Evolutionary conservation across 108 stramenopile genomes (phyloP).

Genomic region (Parietichytrium sp.): DNA sequence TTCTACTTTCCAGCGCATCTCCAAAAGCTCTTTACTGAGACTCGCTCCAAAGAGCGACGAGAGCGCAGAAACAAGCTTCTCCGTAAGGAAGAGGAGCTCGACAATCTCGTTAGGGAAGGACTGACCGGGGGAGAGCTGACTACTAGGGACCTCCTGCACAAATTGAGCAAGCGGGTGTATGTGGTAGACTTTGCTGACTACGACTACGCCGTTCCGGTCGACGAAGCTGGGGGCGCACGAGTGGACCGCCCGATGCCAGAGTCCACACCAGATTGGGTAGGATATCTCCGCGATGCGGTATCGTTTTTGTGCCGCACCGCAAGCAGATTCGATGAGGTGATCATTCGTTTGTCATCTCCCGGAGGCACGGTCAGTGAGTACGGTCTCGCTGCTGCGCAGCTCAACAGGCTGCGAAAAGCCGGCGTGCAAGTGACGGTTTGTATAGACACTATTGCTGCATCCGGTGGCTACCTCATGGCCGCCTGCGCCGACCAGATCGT

Average conservation of each 20-base stretch:
- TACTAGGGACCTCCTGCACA: not conserved
- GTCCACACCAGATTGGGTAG: conserved; percentile 47
- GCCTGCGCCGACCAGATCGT: conserved; percentile 56
- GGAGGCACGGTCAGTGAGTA: conserved; percentile 93
- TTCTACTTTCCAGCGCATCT: conserved; percentile 2
- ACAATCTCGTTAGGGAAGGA: not conserved
- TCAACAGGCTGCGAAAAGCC: conserved; percentile 72
- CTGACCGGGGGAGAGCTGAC: not conserved
- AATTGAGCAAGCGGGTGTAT: not conserved
- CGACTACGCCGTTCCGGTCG: not conserved
- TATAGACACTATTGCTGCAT: conserved; percentile 89
- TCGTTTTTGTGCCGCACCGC: conserved; percentile 64
- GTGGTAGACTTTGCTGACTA: conserved; percentile 29
- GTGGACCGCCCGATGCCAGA: not conserved
- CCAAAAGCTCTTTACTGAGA: conserved; percentile 8
- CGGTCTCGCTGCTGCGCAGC: conserved; percentile 81
- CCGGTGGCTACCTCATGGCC: conserved; percentile 67
- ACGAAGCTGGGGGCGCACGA: not conserved
- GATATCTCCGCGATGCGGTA: conserved; percentile 80
- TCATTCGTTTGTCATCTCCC: conserved; percentile 76
- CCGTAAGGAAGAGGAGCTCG: conserved; percentile 4
- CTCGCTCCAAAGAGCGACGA: not conserved
- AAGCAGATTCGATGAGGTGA: conserved; percentile 77
- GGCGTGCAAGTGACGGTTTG: conserved; percentile 79
- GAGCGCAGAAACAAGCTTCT: not conserved